Evolutionary conservation across 75 land plant genomes (phyloP).

Genomic region (Sequoia sempervirens): DNA sequence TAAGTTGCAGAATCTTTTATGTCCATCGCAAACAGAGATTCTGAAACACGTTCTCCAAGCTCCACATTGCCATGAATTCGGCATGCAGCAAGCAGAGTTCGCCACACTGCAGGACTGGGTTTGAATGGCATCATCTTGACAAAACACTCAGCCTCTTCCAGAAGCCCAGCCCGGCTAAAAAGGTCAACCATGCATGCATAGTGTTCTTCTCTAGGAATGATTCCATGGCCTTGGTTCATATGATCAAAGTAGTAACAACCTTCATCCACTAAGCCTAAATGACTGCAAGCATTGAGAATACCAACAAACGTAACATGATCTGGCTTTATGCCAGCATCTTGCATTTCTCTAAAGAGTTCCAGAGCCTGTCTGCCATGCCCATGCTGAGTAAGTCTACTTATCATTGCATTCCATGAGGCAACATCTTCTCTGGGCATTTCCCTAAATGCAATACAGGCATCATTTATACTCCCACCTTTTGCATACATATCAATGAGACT

Average conservation of each 20-base stretch:
- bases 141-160: slow-evolving; percentile 17
- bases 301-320: slow-evolving; percentile 13
- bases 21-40: not conserved
- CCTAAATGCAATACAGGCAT: slow-evolving; percentile 16
- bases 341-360: slow-evolving; percentile 12
- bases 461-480: slow-evolving; percentile 20
- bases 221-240: slow-evolving; percentile 7
- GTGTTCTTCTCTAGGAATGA: slow-evolving; percentile 6
- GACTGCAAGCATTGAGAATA: slow-evolving; percentile 15
- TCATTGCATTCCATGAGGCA: slow-evolving; percentile 23
- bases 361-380: slow-evolving; percentile 6
- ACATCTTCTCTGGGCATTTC: slow-evolving; percentile 10
- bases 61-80: slow-evolving; percentile 15
- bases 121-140: slow-evolving; percentile 15
- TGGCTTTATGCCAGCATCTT: slow-evolving; percentile 3
- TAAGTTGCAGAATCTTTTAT: slow-evolving; percentile 11
- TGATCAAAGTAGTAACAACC: slow-evolving; percentile 15
- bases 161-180: slow-evolving; percentile 9
- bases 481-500: slow-evolving; percentile 16
- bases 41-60: slow-evolving; percentile 12
- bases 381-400: slow-evolving; percentile 16
- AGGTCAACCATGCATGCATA: slow-evolving; percentile 20
- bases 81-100: slow-evolving; percentile 13
- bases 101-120: slow-evolving; percentile 8
- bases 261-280: slow-evolving; percentile 18